Evolutionary conservation across 2,329 filamentous ascomycete species (phyloP).

Genomic region (Diaporthe citrichinensis): DNA sequence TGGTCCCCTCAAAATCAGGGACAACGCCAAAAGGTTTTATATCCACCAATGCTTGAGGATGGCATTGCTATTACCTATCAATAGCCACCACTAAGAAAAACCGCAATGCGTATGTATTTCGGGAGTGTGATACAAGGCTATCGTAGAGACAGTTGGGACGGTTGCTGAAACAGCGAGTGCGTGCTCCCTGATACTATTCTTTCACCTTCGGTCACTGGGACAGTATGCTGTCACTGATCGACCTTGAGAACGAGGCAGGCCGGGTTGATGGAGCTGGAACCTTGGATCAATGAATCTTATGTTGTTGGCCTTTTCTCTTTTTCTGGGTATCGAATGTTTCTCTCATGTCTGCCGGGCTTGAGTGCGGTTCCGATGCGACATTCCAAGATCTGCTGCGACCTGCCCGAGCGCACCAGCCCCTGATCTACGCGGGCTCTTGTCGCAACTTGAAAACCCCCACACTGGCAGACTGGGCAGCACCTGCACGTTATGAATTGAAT

Average conservation of each 20-base stretch:
- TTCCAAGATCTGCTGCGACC: conserved; percentile 1
- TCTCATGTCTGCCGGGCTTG: neutral
- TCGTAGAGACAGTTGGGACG: neutral
- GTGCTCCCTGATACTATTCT: neutral
- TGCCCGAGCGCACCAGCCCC: conserved; percentile 27
- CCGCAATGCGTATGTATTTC: neutral
- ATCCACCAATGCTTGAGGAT: neutral
- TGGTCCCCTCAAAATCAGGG: neutral
- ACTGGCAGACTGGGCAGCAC: conserved; percentile 12
- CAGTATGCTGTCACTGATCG: neutral
- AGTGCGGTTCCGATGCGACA: neutral
- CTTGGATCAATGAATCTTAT: too few relatives aligned
- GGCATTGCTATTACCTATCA: neutral
- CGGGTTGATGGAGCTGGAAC: neutral
- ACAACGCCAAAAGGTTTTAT: neutral
- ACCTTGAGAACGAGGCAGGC: neutral
- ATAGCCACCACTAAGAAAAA: neutral
- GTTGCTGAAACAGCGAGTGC: neutral
- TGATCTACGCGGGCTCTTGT: conserved; percentile 27
- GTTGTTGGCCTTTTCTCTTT: neutral
- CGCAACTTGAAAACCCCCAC: neutral
- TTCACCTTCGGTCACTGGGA: neutral
- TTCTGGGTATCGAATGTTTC: neutral
- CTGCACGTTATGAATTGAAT: too few relatives aligned
- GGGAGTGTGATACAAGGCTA: neutral